Evolutionary conservation across 768 basidiomycete genomes (phyloP).

Genomic region (Psilocybe cubensis): DNA sequence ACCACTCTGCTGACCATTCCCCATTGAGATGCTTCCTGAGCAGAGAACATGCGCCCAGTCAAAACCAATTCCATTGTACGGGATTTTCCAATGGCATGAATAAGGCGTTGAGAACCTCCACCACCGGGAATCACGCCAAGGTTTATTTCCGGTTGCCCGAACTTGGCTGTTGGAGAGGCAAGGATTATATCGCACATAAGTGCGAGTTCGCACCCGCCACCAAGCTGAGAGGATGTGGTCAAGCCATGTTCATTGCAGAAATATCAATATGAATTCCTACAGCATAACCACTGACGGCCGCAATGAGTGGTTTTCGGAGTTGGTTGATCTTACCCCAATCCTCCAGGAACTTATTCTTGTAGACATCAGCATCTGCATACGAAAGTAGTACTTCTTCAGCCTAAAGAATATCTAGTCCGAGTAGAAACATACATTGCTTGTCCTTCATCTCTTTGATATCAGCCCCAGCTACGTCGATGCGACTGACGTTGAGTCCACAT

Average conservation of each 20-base stretch:
- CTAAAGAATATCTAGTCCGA: neutral
- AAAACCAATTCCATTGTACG: conserved; percentile 94
- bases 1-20: conserved; percentile 88
- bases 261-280: conserved; percentile 43
- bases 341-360: conserved; percentile 82
- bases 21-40: conserved; percentile 84
- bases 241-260: neutral
- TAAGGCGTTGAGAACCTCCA: conserved; percentile 92
- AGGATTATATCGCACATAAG: conserved; percentile 97
- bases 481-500: neutral
- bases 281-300: conserved; percentile 94
- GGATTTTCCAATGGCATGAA: conserved; percentile 86
- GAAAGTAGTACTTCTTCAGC: neutral
- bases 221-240: conserved; percentile 59
- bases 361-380: conserved; percentile 77
- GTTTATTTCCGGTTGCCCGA: conserved; percentile 97
- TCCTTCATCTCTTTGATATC: conserved; percentile 99
- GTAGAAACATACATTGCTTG: conserved; percentile 70
- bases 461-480: conserved; percentile 70
- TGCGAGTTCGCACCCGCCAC: conserved; percentile 96
- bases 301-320: conserved; percentile 92
- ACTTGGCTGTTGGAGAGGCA: conserved; percentile 86
- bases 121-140: conserved; percentile 94
- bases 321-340: conserved; percentile 77
- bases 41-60: conserved; percentile 82